Conservation (phyloP, 495 filamentous ascomycete species). For the Xeromyces bisporus region DNA sequence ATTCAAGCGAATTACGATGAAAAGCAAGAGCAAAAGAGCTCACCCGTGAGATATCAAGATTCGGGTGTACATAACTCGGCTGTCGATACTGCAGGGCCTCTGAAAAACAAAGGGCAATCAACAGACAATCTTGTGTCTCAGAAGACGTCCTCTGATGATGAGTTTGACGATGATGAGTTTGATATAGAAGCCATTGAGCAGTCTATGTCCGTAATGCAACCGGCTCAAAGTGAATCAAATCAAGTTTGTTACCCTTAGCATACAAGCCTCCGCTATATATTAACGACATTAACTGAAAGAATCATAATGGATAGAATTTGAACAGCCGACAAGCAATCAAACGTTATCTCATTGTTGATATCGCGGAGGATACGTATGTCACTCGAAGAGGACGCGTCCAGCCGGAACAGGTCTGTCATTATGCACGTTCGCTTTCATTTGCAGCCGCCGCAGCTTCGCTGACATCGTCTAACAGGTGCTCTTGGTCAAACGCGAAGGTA, state of each 20-base stretch:
- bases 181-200: constrained; percentile 29
- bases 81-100: background rate
- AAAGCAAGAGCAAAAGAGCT: constrained; percentile 17
- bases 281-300: constrained; percentile 28
- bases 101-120: background rate
- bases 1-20: constrained; percentile 23
- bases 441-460: constrained; percentile 5
- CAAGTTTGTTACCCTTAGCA: constrained; percentile 30
- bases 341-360: constrained; percentile 60
- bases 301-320: constrained; percentile 26
- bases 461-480: constrained; percentile 41
- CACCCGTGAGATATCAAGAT: constrained; percentile 1
- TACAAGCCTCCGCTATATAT: constrained; percentile 4
- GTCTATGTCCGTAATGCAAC: constrained; percentile 23
- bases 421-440: background rate
- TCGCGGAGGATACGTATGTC: constrained; percentile 47
- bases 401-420: constrained; percentile 49
- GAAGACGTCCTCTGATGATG: constrained; percentile 18
- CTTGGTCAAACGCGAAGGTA: constrained; percentile 55
- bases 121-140: constrained; percentile 3
- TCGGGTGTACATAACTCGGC: constrained; percentile 2
- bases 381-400: constrained; percentile 40
- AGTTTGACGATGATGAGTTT: constrained; percentile 29
- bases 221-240: constrained; percentile 14
- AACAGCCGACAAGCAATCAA: constrained; percentile 56